These are phyloP conservation scores for Physaria fendleri DNA, from an alignment of 345 rosid species.

Conservation along the genomic window DNA sequence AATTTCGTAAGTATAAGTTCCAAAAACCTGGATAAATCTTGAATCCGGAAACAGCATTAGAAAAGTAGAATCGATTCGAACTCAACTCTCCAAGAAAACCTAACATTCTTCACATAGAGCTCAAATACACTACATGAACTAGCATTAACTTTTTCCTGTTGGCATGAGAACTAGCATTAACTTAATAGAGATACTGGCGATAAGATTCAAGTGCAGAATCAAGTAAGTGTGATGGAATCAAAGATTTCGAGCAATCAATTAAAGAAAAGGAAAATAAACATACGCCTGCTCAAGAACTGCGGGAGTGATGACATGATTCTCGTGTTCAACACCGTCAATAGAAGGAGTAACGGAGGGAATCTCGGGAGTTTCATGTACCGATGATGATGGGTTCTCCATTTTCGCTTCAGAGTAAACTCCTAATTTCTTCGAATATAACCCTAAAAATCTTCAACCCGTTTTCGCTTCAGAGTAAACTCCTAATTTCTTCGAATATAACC, in stretches of 20 bases:
- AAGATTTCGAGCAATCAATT: background rate
- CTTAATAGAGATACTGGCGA: background rate
- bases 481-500: background rate
- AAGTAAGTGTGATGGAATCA: background rate
- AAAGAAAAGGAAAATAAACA: slow-evolving; percentile 3
- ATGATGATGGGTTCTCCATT: slow-evolving; percentile 24
- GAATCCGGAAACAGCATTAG: background rate
- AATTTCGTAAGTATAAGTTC: background rate
- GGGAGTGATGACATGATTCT: slow-evolving; percentile 4
- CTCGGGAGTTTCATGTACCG: slow-evolving; percentile 6
- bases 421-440: background rate
- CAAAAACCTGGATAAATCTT: background rate
- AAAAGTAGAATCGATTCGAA: background rate
- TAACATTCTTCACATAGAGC: background rate
- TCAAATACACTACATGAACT: background rate
- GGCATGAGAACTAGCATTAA: too few species aligned
- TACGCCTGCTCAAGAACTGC: slow-evolving; percentile 14
- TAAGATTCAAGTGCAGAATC: background rate
- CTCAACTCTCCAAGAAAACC: background rate
- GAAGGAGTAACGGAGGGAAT: slow-evolving; percentile 11
- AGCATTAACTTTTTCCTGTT: too few species aligned
- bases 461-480: background rate
- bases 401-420: background rate
- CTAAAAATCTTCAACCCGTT: slow-evolving; percentile 3
- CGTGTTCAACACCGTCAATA: slow-evolving; percentile 3